Evolutionary conservation across 2,329 filamentous ascomycete species (phyloP), one percentile per base, ranked within the genome.

Genomic region (Talaromyces sp.): DNA sequence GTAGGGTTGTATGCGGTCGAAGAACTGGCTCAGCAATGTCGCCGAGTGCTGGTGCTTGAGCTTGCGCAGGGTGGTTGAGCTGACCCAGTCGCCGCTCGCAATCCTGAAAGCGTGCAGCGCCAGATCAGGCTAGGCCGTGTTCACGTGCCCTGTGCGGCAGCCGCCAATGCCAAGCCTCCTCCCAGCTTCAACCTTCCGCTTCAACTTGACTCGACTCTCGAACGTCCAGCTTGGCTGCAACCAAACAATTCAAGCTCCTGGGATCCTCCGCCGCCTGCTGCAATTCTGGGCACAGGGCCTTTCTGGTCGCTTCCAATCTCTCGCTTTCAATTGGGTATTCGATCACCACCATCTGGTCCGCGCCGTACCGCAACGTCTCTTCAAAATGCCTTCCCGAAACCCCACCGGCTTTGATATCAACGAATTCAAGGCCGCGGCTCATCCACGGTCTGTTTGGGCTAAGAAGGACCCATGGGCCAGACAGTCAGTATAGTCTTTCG

Each of bases 331-430:
- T 61, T 56, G 55, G 32, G 46, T 24, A 21, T 4, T 4, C 17
- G 6, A 38, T 38, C 59, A 11, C 35, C 32, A 52, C 27, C 19
- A 53, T 27, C 29, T 52, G 35, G n/a, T 43, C 52, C 17, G 56
- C 46, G 41, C n/a, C 26, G n/a, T n/a, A 38, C 27, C 43, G 43
- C 43, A 46, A 43, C 26, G 32, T 57, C 55, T 29, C 49, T 53
- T 46, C 66, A 76, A 68, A 70, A 84, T 85, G 82, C 76, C 82
- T 67, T 73, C 77, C 63, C 71, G 72, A 80, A 82, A 91, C 83
- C 86, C 96, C 78, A 97, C 93, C 70, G 93, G 93, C 79, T 98
- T 98, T 84, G 89, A 95, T 81, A 84, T 91, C 71, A 86, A 86
- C 75, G 89, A 90, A 77, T 88, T 93, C 78, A 89, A 86, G 73